These are phyloP conservation scores for Garcia nutans DNA, from an alignment of 345 rosid species.

Conservation along the genomic window DNA sequence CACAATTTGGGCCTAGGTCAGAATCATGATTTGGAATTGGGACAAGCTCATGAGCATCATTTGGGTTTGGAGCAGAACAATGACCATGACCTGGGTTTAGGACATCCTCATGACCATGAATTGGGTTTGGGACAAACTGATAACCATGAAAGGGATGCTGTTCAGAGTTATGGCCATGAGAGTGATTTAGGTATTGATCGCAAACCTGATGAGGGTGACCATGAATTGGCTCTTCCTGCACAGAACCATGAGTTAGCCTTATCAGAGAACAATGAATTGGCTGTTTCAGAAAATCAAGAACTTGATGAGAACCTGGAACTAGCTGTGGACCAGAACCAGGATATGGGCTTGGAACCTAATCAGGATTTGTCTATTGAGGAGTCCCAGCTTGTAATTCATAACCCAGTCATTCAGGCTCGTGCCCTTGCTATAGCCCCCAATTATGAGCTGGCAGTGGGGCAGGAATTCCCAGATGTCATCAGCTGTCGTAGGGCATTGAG, in stretches of 20 bases:
- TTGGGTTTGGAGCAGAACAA: conserved; percentile 61
- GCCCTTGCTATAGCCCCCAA: conserved; percentile 43
- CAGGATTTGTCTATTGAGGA: conserved; percentile 39
- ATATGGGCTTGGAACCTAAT: conserved; percentile 45
- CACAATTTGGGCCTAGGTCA: conserved; percentile 60
- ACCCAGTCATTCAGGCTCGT: conserved; percentile 71
- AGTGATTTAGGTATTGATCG: conserved; percentile 51
- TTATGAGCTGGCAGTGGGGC: conserved; percentile 79
- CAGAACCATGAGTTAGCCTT: conserved; percentile 44
- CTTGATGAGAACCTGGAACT: conserved; percentile 61
- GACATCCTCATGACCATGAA: conserved; percentile 54
- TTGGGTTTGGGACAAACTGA: conserved; percentile 57
- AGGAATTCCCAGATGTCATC: conserved; percentile 95
- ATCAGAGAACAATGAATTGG: conserved; percentile 58
- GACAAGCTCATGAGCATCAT: conserved; percentile 58
- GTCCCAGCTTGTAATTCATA: conserved; percentile 43
- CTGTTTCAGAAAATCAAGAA: conserved; percentile 65
- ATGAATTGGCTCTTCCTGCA: conserved; percentile 42
- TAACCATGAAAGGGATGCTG: conserved; percentile 56
- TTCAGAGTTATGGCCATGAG: conserved; percentile 52
- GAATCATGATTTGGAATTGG: conserved; percentile 63
- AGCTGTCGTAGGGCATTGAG: conserved; percentile 94
- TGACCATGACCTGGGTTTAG: conserved; percentile 58
- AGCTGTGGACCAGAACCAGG: conserved; percentile 55
- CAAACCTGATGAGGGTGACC: conserved; percentile 50